Evolutionary conservation across 805 yeast species (phyloP), one percentile per base, ranked within the genome.

Genomic region (Candida saitoana): DNA sequence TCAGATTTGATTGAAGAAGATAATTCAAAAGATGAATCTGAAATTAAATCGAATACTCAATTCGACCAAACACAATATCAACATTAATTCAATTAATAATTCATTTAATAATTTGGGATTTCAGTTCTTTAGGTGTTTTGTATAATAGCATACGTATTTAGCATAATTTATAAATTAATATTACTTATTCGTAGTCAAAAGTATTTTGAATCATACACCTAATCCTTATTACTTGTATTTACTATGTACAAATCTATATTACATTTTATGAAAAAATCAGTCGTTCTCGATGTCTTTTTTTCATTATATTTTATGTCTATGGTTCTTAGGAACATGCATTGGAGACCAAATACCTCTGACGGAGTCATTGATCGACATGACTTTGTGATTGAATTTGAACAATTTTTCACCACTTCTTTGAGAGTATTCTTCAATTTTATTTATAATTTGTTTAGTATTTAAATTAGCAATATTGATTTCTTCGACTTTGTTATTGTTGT

Each of bases 331-430:
- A 39, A 77, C 83, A 58, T 90, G 96, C 71, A 91, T 73, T 44
- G 99, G 99, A 36, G 97, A 89, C 99, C 99, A 93, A 38, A 93
- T 75, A 56, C 99, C 99, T 74, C 99, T 84, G 14, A 91, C 89
- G 43, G 95, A 81, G 41, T 76, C 77, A 60, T 91, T 93, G 47
- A 76, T 65, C 33, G 95, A 83, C 62, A 80, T 77, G 27, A 93
- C 98, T 55, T 64, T 67, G 44, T 87, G 84, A 57, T 86, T 81
- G 51, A 71, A 79, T 62, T 84, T 84, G 52, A 74, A 67, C 54
- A 76, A 73, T 8, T 59, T 55, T 55, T 80, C 81, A 39, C 97
- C 97, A 37, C 85, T 76, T 19, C 89, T 69, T 58, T 82, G 84
- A 46, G 77, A 69, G 54, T 85, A 65, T 36, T 85, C 71, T 18